phyloP scores from a whole-genome alignment of 2,329 filamentous ascomycete species.

The Ilyonectria mors-panacis region DNA sequence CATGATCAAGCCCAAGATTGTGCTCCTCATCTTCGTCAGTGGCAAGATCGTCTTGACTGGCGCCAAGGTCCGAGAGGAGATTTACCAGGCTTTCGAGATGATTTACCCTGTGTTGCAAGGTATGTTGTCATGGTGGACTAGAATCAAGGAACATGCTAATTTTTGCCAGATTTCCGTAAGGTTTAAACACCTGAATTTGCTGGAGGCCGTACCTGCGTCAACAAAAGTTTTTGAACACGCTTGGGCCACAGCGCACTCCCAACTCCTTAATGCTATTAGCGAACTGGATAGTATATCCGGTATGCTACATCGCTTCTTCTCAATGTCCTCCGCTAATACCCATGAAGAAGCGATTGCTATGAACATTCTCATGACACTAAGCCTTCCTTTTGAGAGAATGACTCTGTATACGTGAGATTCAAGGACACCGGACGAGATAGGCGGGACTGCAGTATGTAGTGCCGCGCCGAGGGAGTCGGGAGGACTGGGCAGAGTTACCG shows the following conservation, averaged over 20 bases:
- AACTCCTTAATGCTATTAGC: no score
- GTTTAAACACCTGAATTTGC: conserved; percentile 56
- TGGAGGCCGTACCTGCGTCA: conserved; percentile 16
- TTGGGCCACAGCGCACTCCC: no score
- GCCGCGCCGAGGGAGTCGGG: background rate
- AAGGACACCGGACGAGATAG: no score
- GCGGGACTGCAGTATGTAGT: no score
- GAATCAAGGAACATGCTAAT: conserved; percentile 21
- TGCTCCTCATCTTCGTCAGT: conserved; percentile 96
- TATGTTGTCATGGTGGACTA: conserved; percentile 57
- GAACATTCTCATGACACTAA: no score
- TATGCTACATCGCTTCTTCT: no score
- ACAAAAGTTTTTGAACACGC: conserved; percentile 5
- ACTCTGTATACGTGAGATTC: no score
- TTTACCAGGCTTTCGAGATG: conserved; percentile 96
- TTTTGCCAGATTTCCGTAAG: conserved; percentile 68
- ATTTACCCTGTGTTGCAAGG: conserved; percentile 96
- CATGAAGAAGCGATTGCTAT: no score
- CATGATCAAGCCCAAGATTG: conserved; percentile 99
- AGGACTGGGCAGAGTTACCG: conserved; percentile 27
- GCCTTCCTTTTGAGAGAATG: no score
- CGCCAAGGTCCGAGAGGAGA: conserved; percentile 98
- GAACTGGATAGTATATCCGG: no score
- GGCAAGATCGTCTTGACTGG: conserved; percentile 99
- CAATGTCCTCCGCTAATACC: no score